Conservation (phyloP, 768 basidiomycete species). For the Suillus subalutaceus region DNA sequence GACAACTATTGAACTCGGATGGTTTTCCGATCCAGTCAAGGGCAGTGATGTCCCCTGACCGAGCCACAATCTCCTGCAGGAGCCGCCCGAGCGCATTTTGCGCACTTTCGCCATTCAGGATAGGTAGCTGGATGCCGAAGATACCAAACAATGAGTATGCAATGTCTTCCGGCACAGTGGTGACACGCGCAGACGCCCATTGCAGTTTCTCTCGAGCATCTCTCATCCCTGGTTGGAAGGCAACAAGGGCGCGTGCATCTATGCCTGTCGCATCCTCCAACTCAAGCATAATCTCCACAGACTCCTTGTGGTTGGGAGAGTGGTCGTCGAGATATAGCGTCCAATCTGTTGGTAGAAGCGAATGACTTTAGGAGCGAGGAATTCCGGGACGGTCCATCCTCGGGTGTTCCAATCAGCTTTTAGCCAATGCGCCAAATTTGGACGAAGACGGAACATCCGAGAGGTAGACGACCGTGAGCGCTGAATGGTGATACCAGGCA, state of each 20-base stretch:
- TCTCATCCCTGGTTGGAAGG: not conserved
- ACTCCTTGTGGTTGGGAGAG: not conserved
- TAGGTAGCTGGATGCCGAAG: not conserved
- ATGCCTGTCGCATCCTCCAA: not conserved
- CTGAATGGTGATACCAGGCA: not conserved
- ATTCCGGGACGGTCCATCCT: not conserved
- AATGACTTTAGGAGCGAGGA: not conserved
- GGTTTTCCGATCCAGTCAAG: not conserved
- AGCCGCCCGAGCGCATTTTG: not conserved
- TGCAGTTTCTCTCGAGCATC: not conserved
- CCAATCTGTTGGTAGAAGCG: not conserved
- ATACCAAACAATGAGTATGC: not conserved
- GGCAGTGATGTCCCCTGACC: not conserved
- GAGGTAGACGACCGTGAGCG: not conserved
- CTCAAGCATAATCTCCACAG: not conserved
- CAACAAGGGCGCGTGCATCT: not conserved
- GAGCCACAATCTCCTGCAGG: not conserved
- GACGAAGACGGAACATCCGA: not conserved
- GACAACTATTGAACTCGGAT: not conserved
- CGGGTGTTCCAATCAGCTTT: not conserved
- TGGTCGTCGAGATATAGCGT: not conserved
- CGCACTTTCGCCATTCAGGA: not conserved
- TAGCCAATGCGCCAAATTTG: not conserved
- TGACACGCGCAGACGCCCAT: not conserved
- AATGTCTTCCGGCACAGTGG: not conserved